Conservation (phyloP, 2,329 filamentous ascomycete species). For the Trematosphaeria pertusa region DNA sequence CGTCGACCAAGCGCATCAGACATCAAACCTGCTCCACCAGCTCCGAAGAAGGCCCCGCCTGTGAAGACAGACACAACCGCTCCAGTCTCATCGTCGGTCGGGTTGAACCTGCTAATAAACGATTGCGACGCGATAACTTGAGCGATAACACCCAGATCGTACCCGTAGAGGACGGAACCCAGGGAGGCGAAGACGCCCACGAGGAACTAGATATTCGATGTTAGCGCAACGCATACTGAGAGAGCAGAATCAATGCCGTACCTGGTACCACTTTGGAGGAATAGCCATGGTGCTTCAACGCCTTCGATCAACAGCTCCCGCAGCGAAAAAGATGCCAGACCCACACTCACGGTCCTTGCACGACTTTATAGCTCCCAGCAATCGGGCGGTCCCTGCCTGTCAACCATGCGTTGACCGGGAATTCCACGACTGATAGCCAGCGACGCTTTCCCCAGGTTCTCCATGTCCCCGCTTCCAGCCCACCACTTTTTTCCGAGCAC, state of each 20-base stretch:
- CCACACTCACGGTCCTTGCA: conserved; percentile 9
- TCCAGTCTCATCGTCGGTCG: conserved; percentile 59
- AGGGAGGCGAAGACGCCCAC: conserved; percentile 66
- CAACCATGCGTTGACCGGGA: conserved; percentile 5
- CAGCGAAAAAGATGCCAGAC: conserved; percentile 16
- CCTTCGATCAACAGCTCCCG: conserved; percentile 6
- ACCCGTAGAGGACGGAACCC: conserved; percentile 65
- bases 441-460: conserved; percentile 18
- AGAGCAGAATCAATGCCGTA: conserved; percentile 28
- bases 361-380: conserved; percentile 26
- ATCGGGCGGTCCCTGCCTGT: background rate
- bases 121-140: conserved; percentile 59
- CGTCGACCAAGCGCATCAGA: conserved; percentile 73
- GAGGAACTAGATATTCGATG: conserved; percentile 55
- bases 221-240: conserved; percentile 7
- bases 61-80: conserved; percentile 81
- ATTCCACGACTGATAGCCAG: background rate
- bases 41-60: conserved; percentile 75
- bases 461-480: conserved; percentile 11
- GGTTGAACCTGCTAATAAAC: conserved; percentile 51
- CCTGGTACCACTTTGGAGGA: conserved; percentile 65
- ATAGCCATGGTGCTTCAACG: conserved; percentile 55
- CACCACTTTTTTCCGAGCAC: conserved; percentile 9
- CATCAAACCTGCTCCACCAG: conserved; percentile 66
- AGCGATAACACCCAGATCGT: conserved; percentile 67